Evolutionary conservation across 495 filamentous ascomycete genomes (phyloP).

Genomic region (Podospora australis): DNA sequence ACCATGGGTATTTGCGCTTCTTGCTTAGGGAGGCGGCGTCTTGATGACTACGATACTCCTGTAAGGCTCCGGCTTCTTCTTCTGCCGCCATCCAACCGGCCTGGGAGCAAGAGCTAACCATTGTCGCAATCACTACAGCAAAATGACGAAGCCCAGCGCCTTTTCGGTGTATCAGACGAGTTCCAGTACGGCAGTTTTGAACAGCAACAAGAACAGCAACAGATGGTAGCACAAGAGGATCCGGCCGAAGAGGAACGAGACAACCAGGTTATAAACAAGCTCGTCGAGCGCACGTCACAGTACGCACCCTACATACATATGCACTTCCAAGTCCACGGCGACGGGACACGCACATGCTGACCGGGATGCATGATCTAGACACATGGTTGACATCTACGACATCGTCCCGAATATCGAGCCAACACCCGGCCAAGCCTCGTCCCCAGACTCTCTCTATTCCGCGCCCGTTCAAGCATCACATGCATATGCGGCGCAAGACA

Average conservation of each 20-base stretch:
- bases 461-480: too few species aligned
- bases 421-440: slow-evolving; percentile 22
- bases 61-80: neutral
- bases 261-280: slow-evolving; percentile 50
- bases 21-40: slow-evolving; percentile 36
- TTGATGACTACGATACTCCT: slow-evolving; percentile 39
- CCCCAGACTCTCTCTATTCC: slow-evolving; percentile 20
- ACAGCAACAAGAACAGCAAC: slow-evolving; percentile 40
- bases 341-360: slow-evolving; percentile 22
- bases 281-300: slow-evolving; percentile 51
- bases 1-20: slow-evolving; percentile 44
- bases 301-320: slow-evolving; percentile 20
- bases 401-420: slow-evolving; percentile 48
- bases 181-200: slow-evolving; percentile 50
- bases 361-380: slow-evolving; percentile 27
- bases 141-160: slow-evolving; percentile 47
- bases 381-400: slow-evolving; percentile 55
- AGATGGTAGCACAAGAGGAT: slow-evolving; percentile 45
- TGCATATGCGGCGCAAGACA: slow-evolving; percentile 39
- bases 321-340: slow-evolving; percentile 6
- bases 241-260: slow-evolving; percentile 52
- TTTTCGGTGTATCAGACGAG: slow-evolving; percentile 49
- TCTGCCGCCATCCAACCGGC: slow-evolving; percentile 8
- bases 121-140: slow-evolving; percentile 11
- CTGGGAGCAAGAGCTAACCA: neutral